Conservation (phyloP, 179 eudicot species). For the Silene vulgaris region DNA sequence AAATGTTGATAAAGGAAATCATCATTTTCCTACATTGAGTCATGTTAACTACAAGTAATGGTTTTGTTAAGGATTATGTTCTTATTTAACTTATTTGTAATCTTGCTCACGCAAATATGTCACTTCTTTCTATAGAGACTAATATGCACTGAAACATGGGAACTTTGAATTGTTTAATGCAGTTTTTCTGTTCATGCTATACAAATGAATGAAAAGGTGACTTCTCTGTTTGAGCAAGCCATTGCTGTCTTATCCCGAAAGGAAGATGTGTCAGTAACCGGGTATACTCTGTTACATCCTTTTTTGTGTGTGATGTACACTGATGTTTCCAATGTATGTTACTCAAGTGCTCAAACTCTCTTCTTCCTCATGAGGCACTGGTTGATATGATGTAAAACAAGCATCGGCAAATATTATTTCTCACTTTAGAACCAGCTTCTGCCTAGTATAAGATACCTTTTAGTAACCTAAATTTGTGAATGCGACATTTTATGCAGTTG, state of each 20-base stretch:
- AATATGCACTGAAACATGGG: slow-evolving; percentile 12
- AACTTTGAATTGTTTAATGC: slow-evolving; percentile 28
- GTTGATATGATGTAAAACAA: not conserved
- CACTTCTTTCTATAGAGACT: not conserved
- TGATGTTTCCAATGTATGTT: not conserved
- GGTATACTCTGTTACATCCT: slow-evolving; percentile 33
- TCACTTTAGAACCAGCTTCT: not conserved
- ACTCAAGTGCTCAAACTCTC: not conserved
- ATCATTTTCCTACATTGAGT: slow-evolving; percentile 70
- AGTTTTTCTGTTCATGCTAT: slow-evolving; percentile 96
- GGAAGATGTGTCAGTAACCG: slow-evolving; percentile 52
- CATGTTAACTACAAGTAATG: slow-evolving; percentile 84
- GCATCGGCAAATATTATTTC: not conserved
- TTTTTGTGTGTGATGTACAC: not conserved
- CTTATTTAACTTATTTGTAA: slow-evolving; percentile 2
- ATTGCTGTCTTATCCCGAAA: slow-evolving; percentile 70
- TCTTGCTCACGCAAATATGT: slow-evolving; percentile 12
- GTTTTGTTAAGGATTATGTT: slow-evolving; percentile 11
- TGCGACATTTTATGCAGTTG: too few relatives aligned
- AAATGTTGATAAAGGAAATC: slow-evolving; percentile 56
- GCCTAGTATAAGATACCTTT: not conserved
- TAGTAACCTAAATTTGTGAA: not conserved
- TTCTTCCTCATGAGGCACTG: not conserved
- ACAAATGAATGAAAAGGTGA: slow-evolving; percentile 84
- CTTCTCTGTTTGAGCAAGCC: slow-evolving; percentile 79